Evolutionary conservation across 1,284 basidiomycete species (phyloP).

Genomic region (Leccinum pallidistipes): DNA sequence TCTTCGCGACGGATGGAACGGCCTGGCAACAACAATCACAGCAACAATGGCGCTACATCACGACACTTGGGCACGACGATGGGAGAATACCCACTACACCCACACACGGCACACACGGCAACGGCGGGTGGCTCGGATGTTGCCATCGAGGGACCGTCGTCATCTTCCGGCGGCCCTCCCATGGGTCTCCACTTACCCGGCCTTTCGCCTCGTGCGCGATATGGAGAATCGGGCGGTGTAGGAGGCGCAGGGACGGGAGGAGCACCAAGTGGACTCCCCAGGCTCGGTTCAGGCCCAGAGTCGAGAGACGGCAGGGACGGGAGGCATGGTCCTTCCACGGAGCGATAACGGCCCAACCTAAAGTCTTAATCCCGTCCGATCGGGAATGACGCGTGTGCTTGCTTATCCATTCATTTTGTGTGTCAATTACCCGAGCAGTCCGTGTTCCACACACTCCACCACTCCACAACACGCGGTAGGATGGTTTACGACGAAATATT

Average conservation of each 20-base stretch:
- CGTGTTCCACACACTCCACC: constrained; percentile 11
- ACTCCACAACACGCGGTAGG: constrained; percentile 15
- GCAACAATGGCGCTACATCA: neutral
- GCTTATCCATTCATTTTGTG: constrained; percentile 4
- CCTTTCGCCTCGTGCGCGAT: constrained; percentile 30
- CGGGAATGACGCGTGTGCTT: constrained; percentile 2
- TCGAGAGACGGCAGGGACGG: constrained; percentile 27
- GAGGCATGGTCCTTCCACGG: constrained; percentile 30
- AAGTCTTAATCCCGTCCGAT: constrained; percentile 1
- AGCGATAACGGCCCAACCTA: constrained; percentile 25
- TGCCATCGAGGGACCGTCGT: constrained; percentile 32
- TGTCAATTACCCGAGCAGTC: constrained; percentile 11
- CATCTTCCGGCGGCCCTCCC: constrained; percentile 17
- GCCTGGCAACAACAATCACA: constrained; percentile 27
- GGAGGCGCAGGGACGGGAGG: neutral
- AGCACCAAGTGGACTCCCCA: neutral
- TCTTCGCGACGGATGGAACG: constrained; percentile 32
- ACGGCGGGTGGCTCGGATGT: constrained; percentile 24
- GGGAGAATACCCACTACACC: constrained; percentile 16
- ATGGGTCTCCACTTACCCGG: constrained; percentile 31
- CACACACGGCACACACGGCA: constrained; percentile 16
- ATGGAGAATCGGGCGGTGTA: constrained; percentile 25
- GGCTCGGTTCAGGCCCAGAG: constrained; percentile 27
- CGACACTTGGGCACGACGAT: constrained; percentile 8
- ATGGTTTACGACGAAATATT: constrained; percentile 1